Evolutionary conservation across 169 alveolate species (phyloP).

Genomic region (Eimeria praecox): DNA sequence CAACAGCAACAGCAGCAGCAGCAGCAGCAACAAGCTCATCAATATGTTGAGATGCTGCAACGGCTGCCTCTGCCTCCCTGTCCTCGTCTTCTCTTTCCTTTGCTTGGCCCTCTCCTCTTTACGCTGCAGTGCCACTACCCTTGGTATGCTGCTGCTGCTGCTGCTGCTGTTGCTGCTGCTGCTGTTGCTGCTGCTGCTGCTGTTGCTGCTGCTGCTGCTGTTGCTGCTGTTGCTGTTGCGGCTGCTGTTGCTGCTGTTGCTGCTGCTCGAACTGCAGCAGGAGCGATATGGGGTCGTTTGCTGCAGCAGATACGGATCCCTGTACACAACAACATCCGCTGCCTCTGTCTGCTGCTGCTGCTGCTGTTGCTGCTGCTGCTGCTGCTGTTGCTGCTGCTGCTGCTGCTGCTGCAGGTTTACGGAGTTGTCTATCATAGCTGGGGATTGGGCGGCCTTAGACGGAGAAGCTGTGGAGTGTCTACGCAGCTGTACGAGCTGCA

Average conservation of each 20-base stretch:
- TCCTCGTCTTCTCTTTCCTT: conserved; percentile 43
- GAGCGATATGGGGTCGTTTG: not conserved
- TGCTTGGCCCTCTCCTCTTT: conserved; percentile 33
- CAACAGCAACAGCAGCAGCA: conserved; percentile 21
- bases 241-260: conserved; percentile 15
- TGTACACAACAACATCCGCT: too few relatives aligned
- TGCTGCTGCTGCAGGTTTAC: conserved; percentile 70
- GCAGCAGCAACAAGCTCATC: conserved; percentile 47
- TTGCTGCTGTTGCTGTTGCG: not conserved
- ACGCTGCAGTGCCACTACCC: conserved; percentile 41
- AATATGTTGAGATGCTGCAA: conserved; percentile 35
- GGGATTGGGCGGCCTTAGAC: conserved; percentile 55
- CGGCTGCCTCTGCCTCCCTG: conserved; percentile 60
- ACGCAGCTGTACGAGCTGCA: conserved; percentile 62
- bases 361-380: conserved; percentile 57
- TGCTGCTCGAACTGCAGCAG: not conserved
- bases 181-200: not conserved
- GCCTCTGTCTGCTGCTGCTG: conserved; percentile 20
- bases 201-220: not conserved
- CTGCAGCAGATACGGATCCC: not conserved
- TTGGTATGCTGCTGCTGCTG: not conserved
- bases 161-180: not conserved
- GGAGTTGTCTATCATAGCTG: conserved; percentile 24
- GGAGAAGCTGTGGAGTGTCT: conserved; percentile 45
- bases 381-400: conserved; percentile 51